Evolutionary conservation across 2,329 filamentous ascomycete species (phyloP), one percentile per base, ranked within the genome.

Genomic region (Aspergillus sp.): DNA sequence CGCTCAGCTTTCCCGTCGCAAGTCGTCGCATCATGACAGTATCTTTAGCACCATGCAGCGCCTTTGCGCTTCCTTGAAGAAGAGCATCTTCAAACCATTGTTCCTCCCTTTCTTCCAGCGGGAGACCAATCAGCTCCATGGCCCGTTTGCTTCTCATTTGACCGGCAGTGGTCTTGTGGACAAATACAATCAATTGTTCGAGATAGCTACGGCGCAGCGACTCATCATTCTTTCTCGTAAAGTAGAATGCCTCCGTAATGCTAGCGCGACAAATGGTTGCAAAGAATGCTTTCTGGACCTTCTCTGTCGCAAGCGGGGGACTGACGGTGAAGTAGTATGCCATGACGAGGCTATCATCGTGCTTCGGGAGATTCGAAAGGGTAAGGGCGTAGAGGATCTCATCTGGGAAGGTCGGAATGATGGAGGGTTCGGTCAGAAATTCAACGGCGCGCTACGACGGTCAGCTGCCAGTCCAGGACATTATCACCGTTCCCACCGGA

Each of bases 351-450:
- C 72, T 77, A 58, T 81, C 79, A 61, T 88, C 83, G 48, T 75
- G 73, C 43, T 77, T 71, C 38, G 75, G 71, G 33, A 82, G 75
- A 53, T 82, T 77, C 2, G 66, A 53, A 33, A 79, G 77, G 45
- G 88, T 80, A 4, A 93, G 78, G 4, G 79, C 77, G 22, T 79
- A 78, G 56, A 93, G 76, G 45, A 94, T 90, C 52, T 94, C 86
- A 68, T 93, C 88, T 48, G 86, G 80, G 60, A 93, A 94, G 46
- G 89, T 89, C 32, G 86, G 83, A 17, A 85, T 82, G 4, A 94
- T 76, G 1, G 85, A 88, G 0, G 89, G 88, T 59, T 93, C 85
- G 3, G 87, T 84, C 12, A 95, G 79, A 62, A 85, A 83, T 57
- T 88, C 83, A 23, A 94, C 75, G 2, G 88, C 87, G 53, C 73